Evolutionary conservation across 192 early-diverging fungal species (phyloP).

Genomic region (Coemansia sp.): DNA sequence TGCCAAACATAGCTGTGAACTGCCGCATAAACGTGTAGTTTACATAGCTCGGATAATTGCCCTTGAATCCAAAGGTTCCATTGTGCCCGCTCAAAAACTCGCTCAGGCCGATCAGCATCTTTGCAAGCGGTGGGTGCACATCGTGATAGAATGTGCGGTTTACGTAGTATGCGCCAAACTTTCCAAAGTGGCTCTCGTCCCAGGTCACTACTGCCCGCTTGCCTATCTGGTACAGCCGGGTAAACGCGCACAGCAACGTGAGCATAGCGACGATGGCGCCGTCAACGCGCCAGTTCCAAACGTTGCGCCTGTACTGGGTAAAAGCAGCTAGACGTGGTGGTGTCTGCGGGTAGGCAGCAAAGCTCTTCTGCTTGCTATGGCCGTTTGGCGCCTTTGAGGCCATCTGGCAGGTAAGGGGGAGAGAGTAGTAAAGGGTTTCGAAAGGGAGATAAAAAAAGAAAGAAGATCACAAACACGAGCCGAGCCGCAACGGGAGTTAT

Average conservation of each 20-base stretch:
- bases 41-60: conserved; percentile 58
- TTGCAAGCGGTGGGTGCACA: conserved; percentile 91
- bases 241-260: conserved; percentile 27
- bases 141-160: conserved; percentile 93
- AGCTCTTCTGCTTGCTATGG: not conserved
- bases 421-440: not conserved
- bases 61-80: conserved; percentile 62
- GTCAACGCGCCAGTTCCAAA: conserved; percentile 32
- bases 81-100: conserved; percentile 61
- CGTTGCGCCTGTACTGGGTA: conserved; percentile 49
- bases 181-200: conserved; percentile 61
- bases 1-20: conserved; percentile 62
- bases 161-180: conserved; percentile 89
- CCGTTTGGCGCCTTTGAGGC: not conserved
- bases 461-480: conserved; percentile 3
- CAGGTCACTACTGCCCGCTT: conserved; percentile 52
- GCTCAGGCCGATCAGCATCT: conserved; percentile 64
- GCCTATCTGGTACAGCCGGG: conserved; percentile 38
- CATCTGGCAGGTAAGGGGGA: not conserved
- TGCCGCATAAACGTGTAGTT: conserved; percentile 68
- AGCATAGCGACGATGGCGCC: conserved; percentile 38
- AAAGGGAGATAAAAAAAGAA: not conserved
- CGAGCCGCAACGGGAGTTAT: not conserved
- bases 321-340: not conserved
- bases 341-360: conserved; percentile 23